Evolutionary conservation across 192 early-diverging fungal genomes (phyloP).

Genomic region (Backusella parvicylindrica): DNA sequence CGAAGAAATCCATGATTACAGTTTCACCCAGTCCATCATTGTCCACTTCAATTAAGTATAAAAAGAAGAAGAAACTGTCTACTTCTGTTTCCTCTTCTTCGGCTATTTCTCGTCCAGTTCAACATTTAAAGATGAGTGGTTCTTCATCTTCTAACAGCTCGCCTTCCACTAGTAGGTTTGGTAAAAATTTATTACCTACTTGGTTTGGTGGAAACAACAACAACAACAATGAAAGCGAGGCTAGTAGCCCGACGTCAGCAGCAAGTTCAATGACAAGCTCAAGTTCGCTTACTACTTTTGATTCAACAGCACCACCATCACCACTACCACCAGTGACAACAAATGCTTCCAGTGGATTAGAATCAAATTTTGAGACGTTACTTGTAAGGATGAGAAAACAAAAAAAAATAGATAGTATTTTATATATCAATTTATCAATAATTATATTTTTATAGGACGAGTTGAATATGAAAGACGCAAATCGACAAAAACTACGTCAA

Average conservation of each 20-base stretch:
- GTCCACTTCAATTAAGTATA: not conserved
- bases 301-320: not conserved
- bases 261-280: not conserved
- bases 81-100: not conserved
- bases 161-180: slow-evolving; percentile 10
- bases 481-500: slow-evolving; percentile 38
- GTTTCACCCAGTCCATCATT: not conserved
- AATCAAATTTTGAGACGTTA: slow-evolving; percentile 6
- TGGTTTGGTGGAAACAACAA: slow-evolving; percentile 18
- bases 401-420: not conserved
- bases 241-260: not conserved
- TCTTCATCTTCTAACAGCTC: slow-evolving; percentile 2
- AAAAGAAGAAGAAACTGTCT: not conserved
- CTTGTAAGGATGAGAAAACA: not conserved
- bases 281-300: not conserved
- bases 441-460: slow-evolving; percentile 30
- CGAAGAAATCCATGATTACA: not conserved
- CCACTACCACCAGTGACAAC: no score
- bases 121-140: slow-evolving; percentile 4
- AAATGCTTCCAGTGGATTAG: not conserved
- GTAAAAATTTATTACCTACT: slow-evolving; percentile 23
- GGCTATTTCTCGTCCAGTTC: not conserved
- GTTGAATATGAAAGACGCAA: slow-evolving; percentile 42
- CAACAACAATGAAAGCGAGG: not conserved
- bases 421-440: no score